phyloP scores from a whole-genome alignment of 2,329 filamentous ascomycete species.

The Albophoma yamanashiensis region DNA sequence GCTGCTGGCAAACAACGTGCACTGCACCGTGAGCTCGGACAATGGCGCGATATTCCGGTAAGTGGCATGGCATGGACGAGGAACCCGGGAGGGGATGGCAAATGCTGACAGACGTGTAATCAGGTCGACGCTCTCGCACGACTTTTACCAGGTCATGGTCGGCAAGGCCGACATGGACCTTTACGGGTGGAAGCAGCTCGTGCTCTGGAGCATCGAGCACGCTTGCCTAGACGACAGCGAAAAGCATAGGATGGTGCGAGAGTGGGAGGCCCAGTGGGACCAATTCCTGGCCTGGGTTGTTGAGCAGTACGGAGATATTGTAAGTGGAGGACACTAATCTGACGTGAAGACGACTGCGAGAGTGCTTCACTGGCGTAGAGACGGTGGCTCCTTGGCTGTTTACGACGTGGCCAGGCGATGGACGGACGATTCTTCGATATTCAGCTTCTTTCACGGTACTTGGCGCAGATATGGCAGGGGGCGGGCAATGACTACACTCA shows the following conservation, averaged over 20 bases:
- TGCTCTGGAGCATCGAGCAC: slow-evolving; percentile 52
- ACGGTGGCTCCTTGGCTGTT: neutral
- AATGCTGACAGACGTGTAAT: neutral
- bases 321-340: neutral
- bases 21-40: slow-evolving; percentile 65
- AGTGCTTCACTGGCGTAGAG: neutral
- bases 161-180: slow-evolving; percentile 57
- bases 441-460: neutral
- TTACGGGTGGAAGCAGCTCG: slow-evolving; percentile 60
- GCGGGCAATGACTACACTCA: neutral
- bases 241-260: slow-evolving; percentile 19
- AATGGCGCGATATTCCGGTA: slow-evolving; percentile 65
- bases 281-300: slow-evolving; percentile 45
- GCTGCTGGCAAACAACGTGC: slow-evolving; percentile 60
- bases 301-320: slow-evolving; percentile 20
- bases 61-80: neutral
- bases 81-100: neutral
- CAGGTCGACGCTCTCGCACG: slow-evolving; percentile 61
- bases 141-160: slow-evolving; percentile 68
- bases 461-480: neutral
- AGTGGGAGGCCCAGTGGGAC: slow-evolving; percentile 48
- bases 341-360: too few species aligned
- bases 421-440: too few species aligned
- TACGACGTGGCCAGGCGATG: neutral
- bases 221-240: slow-evolving; percentile 39